Percentiles rank a stretch among this genome's conserved stretches.
Conservation (phyloP, 2,329 filamentous ascomycete species). For the Colletotrichum shisoi region DNA sequence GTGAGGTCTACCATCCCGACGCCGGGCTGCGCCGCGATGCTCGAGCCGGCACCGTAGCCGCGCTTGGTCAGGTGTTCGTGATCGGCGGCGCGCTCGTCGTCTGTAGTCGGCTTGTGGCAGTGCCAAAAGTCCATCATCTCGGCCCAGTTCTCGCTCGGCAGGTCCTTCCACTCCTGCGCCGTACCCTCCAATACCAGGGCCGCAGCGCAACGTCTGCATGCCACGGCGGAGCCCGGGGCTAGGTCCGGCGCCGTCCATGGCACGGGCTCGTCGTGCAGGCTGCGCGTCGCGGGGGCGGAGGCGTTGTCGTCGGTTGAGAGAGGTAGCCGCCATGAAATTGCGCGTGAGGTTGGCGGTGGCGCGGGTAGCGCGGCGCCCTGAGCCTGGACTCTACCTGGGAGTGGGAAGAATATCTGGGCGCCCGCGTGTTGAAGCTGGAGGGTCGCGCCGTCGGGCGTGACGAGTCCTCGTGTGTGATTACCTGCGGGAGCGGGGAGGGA, state of each 20-base stretch:
- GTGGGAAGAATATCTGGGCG: conserved; percentile 46
- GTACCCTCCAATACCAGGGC: conserved; percentile 50
- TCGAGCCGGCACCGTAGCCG: conserved; percentile 84
- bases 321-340: conserved; percentile 64
- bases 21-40: conserved; percentile 70
- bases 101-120: conserved; percentile 87
- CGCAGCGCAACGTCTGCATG: conserved; percentile 53
- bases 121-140: conserved; percentile 99
- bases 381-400: conserved; percentile 55
- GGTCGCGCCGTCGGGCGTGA: conserved; percentile 56
- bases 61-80: conserved; percentile 65
- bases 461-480: conserved; percentile 52
- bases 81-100: conserved; percentile 53
- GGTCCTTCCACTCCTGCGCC: conserved; percentile 79
- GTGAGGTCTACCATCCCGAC: conserved; percentile 83
- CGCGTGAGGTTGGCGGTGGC: conserved; percentile 41
- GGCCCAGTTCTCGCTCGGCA: conserved; percentile 97
- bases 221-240: conserved; percentile 50
- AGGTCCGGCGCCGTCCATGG: conserved; percentile 67
- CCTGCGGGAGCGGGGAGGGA: conserved; percentile 57
- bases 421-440: conserved; percentile 60
- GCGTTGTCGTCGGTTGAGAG: conserved; percentile 42
- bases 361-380: conserved; percentile 49
- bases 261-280: conserved; percentile 47
- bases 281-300: conserved; percentile 37